Percentiles rank a stretch among this genome's conserved stretches.
phyloP scores from a whole-genome alignment of 768 basidiomycete species.

The Wakefieldia striispora region DNA sequence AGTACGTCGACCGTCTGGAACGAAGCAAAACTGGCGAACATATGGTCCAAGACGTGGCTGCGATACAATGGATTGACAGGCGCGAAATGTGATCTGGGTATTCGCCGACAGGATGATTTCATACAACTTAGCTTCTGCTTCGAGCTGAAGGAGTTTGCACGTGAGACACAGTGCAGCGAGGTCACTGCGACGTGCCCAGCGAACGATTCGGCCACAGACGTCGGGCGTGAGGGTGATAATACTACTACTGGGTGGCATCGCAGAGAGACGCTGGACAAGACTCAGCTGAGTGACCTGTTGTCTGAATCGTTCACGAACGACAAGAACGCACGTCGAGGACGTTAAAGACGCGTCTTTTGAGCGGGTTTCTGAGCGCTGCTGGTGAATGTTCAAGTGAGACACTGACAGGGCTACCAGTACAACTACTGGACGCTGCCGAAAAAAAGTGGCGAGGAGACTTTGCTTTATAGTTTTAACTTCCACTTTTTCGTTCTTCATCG shows the following conservation, averaged over 20 bases:
- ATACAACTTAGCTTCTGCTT: constrained; percentile 50
- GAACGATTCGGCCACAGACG: constrained; percentile 41
- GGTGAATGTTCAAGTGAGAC: neutral
- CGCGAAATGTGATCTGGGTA: constrained; percentile 33
- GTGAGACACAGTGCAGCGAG: constrained; percentile 44
- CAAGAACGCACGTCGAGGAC: neutral
- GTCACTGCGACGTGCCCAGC: constrained; percentile 35
- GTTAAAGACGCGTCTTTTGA: no score
- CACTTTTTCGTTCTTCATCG: constrained; percentile 1
- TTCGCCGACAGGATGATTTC: constrained; percentile 39
- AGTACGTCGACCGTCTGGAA: constrained; percentile 30
- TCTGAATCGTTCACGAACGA: neutral
- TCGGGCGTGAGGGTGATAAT: constrained; percentile 37
- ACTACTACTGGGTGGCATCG: constrained; percentile 22
- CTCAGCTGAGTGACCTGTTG: neutral
- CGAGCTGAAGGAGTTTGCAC: constrained; percentile 45
- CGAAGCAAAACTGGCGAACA: constrained; percentile 45
- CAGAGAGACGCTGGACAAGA: neutral
- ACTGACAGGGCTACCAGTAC: no score
- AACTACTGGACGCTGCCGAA: neutral
- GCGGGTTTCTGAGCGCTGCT: no score
- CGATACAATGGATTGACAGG: constrained; percentile 38
- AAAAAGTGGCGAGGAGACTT: constrained; percentile 7
- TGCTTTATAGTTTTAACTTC: constrained; percentile 2
- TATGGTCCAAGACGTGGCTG: constrained; percentile 37